Evolutionary conservation across 345 rosid genomes (phyloP).

Genomic region (Gossypium bickii): DNA sequence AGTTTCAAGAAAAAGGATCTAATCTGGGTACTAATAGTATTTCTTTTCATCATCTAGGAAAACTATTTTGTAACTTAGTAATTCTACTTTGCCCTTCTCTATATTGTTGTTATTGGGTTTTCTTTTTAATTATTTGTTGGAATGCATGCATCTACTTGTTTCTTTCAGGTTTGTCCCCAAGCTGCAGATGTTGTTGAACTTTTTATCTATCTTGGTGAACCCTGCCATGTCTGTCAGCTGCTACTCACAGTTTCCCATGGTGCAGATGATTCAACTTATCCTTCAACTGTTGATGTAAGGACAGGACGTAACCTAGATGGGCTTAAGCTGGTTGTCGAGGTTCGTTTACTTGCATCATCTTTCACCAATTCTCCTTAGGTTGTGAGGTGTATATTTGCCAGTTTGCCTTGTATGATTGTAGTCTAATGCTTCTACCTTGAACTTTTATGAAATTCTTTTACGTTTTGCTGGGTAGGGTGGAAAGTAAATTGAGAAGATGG

Average conservation of each 20-base stretch:
- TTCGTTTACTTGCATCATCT: conserved; percentile 20
- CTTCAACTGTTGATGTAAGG: conserved; percentile 81
- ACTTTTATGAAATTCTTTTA: background rate
- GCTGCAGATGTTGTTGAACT: conserved; percentile 81
- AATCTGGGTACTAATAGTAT: conserved; percentile 59
- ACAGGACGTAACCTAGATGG: conserved; percentile 75
- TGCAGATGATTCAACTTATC: conserved; percentile 85
- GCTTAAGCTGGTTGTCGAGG: conserved; percentile 89
- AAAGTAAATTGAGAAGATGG: background rate
- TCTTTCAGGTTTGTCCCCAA: conserved; percentile 76
- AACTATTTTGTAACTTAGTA: conserved; percentile 1
- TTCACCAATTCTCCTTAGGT: background rate
- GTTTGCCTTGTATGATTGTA: conserved; percentile 1
- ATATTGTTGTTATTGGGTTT: background rate
- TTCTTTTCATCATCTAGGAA: background rate
- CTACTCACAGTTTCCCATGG: conserved; percentile 84
- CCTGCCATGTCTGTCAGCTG: conserved; percentile 95
- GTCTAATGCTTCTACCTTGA: background rate
- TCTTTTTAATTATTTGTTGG: conserved; percentile 1
- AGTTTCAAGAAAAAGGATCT: conserved; percentile 76
- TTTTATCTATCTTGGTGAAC: conserved; percentile 83
- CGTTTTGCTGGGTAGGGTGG: background rate
- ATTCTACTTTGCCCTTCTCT: background rate
- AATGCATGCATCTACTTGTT: conserved; percentile 1
- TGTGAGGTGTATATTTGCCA: conserved; percentile 2